Conservation (phyloP, 1,284 basidiomycete genomes). For the Somion occarium region DNA sequence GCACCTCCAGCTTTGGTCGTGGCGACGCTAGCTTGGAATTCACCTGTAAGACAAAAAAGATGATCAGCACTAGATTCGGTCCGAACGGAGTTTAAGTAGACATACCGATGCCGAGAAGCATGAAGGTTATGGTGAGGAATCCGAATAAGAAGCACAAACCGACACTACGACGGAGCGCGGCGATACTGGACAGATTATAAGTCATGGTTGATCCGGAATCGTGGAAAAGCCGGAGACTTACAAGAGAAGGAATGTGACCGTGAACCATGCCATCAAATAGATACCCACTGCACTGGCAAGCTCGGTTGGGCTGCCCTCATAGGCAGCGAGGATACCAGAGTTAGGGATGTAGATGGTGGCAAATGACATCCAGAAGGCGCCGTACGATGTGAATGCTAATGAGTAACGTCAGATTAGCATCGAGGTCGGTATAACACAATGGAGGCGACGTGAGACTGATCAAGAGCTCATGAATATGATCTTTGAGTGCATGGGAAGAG, state of each 20-base stretch:
- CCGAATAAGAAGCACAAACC: slow-evolving; percentile 69
- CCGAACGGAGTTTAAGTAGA: slow-evolving; percentile 22
- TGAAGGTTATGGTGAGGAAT: slow-evolving; percentile 64
- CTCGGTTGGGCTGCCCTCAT: slow-evolving; percentile 37
- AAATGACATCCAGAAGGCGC: slow-evolving; percentile 83
- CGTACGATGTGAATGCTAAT: slow-evolving; percentile 76
- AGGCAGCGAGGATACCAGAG: slow-evolving; percentile 54
- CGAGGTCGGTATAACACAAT: too few relatives aligned
- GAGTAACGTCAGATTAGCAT: slow-evolving; percentile 4
- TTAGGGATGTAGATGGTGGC: slow-evolving; percentile 62
- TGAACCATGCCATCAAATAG: slow-evolving; percentile 66
- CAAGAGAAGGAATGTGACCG: slow-evolving; percentile 63
- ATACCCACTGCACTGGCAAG: slow-evolving; percentile 58
- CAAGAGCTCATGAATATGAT: too few relatives aligned
- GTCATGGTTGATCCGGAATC: background rate
- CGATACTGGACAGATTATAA: slow-evolving; percentile 40
- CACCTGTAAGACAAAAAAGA: slow-evolving; percentile 11
- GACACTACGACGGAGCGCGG: slow-evolving; percentile 60
- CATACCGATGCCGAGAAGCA: slow-evolving; percentile 47
- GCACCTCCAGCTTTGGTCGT: slow-evolving; percentile 65
- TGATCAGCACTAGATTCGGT: slow-evolving; percentile 7
- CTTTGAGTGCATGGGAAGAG: too few relatives aligned
- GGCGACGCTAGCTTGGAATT: slow-evolving; percentile 14
- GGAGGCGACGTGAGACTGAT: too few relatives aligned
- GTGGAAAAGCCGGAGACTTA: slow-evolving; percentile 28